Evolutionary conservation across 805 yeast genomes (phyloP), one percentile per base, ranked within the genome.

Genomic region (Hanseniaspora occidentalis): DNA sequence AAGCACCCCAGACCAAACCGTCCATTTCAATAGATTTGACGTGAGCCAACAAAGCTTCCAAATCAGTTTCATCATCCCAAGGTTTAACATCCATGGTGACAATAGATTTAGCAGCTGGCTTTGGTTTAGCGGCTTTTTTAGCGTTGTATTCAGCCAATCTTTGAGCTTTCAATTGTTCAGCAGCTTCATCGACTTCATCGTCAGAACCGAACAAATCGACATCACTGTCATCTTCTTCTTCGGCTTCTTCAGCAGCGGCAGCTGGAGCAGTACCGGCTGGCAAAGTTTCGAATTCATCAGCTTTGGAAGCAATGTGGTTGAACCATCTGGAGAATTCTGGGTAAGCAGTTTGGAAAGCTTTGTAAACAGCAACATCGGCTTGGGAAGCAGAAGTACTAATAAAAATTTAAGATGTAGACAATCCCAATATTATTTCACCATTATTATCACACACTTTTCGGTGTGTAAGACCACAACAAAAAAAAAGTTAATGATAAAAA

Each of bases 31-130:
- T 68, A 56, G 74, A 61, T 77, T 85, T 88, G 61, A 86, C 96
- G 69, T 77, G 76, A 49, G 81, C 88, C 55, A 84, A 67, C 71
- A 92, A 64, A 67, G 79, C 80, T 49, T 92, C 94, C 64, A 92
- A 75, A 64, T 89, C 80, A 56, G 99, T 92, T 77, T 92, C 97
- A 62, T 92, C 98, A 70, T 92, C 98, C 99, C 99, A 92, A 72
- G 96, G 97, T 80, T 92, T 92, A 58, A 92, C 94, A 58, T 92
- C 98, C 58, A 92, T 63, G 61, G 99, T 89, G 61, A 92, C 95
- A 54, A 86, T 71, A 47, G 96, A 84, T 77, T 92, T 92, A 63
- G 98, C 96, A 69, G 95, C 96, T 60, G 97, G 86, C 78, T 86
- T 86, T 65, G 94, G 94, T 73, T 83, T 83, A 55, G 89, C 79